phyloP scores from a whole-genome alignment of 1,284 basidiomycete species.

The Ustilago hordei region DNA sequence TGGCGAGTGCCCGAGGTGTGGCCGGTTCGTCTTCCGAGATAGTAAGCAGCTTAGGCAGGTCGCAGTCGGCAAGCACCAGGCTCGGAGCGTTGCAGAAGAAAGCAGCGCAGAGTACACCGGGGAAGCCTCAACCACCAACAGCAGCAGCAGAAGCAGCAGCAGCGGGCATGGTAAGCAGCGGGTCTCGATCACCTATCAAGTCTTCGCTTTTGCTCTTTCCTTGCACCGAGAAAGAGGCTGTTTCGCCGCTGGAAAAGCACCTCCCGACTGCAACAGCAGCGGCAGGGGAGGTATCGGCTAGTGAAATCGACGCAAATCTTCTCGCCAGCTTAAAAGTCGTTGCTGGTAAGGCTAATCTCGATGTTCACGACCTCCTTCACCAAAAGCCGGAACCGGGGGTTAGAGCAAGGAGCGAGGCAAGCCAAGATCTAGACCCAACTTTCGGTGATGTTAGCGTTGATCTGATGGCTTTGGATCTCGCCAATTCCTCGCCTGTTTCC shows the following conservation, averaged over 20 bases:
- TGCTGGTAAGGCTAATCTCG: constrained; percentile 49
- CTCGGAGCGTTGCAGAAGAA: constrained; percentile 11
- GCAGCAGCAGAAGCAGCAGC: constrained; percentile 6
- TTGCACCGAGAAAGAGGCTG: not conserved
- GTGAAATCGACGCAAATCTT: constrained; percentile 41
- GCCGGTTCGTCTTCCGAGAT: constrained; percentile 13
- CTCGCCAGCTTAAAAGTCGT: constrained; percentile 37
- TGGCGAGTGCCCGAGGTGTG: not conserved
- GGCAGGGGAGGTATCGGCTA: constrained; percentile 11
- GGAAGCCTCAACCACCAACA: not conserved
- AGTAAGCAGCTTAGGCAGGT: constrained; percentile 11
- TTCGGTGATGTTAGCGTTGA: constrained; percentile 34
- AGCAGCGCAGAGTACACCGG: constrained; percentile 7
- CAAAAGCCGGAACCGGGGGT: constrained; percentile 1
- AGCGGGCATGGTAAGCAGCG: constrained; percentile 11
- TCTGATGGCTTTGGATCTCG: constrained; percentile 43
- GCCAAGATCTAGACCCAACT: constrained; percentile 35
- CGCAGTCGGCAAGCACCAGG: constrained; percentile 10
- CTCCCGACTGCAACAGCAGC: not conserved
- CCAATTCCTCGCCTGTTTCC: constrained; percentile 22
- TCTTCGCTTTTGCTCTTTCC: constrained; percentile 40
- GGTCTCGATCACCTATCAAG: constrained; percentile 38
- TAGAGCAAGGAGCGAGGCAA: constrained; percentile 17
- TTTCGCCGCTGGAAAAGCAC: not conserved
- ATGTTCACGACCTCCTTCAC: constrained; percentile 26